Percentiles rank a stretch among this genome's conserved stretches.
Conservation (phyloP, 495 filamentous ascomycete genomes). For the Monascus purpureus region DNA sequence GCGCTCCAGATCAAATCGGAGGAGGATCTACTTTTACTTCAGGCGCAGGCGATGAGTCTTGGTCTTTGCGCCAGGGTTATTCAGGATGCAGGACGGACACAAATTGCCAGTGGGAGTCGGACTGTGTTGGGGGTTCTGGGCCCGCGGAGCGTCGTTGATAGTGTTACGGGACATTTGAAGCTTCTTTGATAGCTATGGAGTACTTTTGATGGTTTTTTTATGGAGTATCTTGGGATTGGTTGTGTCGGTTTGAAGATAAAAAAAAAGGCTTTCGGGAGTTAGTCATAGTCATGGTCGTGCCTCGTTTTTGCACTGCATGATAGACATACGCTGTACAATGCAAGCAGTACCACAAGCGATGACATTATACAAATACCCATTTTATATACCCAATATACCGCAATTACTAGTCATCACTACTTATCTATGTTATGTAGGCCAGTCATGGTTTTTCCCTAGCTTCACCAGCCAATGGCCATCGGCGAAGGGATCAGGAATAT, state of each 20-base stretch:
- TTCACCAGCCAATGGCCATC: constrained; percentile 70
- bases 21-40: constrained; percentile 64
- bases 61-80: constrained; percentile 82
- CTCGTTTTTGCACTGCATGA: no score
- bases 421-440: constrained; percentile 66
- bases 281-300: no score
- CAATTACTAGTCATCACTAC: no score
- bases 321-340: no score
- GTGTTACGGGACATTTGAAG: constrained; percentile 80
- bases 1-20: constrained; percentile 72
- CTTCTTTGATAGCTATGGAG: constrained; percentile 33
- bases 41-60: constrained; percentile 65
- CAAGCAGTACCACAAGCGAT: no score
- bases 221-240: no score
- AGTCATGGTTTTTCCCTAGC: constrained; percentile 76
- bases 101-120: constrained; percentile 83
- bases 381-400: no score
- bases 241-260: no score
- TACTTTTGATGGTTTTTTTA: no score
- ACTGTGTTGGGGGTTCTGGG: constrained; percentile 87
- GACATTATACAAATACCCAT: no score
- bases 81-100: constrained; percentile 88
- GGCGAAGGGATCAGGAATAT: constrained; percentile 80
- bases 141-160: constrained; percentile 73
- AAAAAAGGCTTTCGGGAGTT: no score